Base-by-base conservation (phyloP, 208 protist genomes). In the Angomonas deanei region DNA sequence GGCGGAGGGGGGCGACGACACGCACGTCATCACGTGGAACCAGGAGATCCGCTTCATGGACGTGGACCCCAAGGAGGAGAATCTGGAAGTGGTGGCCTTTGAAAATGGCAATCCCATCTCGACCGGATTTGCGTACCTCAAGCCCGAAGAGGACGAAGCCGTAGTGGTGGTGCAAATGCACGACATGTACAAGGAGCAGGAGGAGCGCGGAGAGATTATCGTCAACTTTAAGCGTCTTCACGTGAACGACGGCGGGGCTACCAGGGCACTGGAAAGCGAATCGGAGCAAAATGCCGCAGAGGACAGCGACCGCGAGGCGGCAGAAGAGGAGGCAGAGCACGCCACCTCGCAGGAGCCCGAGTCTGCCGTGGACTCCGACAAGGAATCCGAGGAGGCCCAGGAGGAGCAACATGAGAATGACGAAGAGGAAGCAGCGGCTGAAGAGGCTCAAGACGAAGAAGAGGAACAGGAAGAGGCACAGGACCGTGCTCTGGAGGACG, bases 1-100 rank as follows among this genome's bases (percentile, higher is more conserved):
- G n/a, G 65, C 64, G 11, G 84, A 86, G 28, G 80, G 72, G n/a
- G 50, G 2, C 4, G 63, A 67, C 15, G 23, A 24, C 60, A 46
- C 46, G 21, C 60, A 78, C 55, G 62, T 92, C 50, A 73, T 91
- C 39, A 77, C 61, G 54, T 94, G 88, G 86, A 92, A 92, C 70
- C 88, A 94, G 63, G 85, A 94, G 76, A 79, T 94, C 32, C 88
- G 83, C 46, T 94, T 94, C 65, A 86, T 94, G 34, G 88, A 82
- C 31, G 70, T 92, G 21, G 66, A 85, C 27, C 61, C 54, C 23
- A 42, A 58, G 49, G 64, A 86, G 54, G 68, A 72, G 1, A 47
- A 68, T 3, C 56, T 95, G 10, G 86, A 91, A 26, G 74, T 92
- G 38, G 61, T 81, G 1, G 79, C 75, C 17, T 76, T 84, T 67